Conservation (phyloP, 2,329 filamentous ascomycete species). For the Verticillium longisporum region DNA sequence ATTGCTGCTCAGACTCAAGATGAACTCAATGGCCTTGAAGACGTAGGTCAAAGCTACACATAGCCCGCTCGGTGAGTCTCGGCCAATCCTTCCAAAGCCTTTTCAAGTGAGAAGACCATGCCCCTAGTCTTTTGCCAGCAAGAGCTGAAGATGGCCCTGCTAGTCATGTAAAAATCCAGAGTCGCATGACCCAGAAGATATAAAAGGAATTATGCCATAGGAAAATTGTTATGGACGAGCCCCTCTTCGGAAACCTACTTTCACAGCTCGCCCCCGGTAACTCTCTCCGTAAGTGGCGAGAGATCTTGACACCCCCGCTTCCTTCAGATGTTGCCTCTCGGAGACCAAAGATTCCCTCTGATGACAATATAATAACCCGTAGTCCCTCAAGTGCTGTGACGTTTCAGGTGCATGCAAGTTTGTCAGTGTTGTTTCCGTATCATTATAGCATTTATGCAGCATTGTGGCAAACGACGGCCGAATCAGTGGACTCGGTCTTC, state of each 20-base stretch:
- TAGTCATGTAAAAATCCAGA: not conserved
- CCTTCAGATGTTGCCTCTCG: too few species aligned
- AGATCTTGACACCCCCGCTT: too few species aligned
- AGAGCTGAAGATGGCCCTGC: not conserved
- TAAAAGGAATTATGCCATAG: not conserved
- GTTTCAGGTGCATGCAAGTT: too few species aligned
- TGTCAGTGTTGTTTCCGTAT: too few species aligned
- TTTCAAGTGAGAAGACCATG: conserved; percentile 1
- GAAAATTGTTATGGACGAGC: not conserved
- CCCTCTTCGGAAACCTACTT: not conserved
- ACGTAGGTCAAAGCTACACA: not conserved
- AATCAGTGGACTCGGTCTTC: not conserved
- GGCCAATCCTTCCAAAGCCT: not conserved
- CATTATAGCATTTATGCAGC: too few species aligned
- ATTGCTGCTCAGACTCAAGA: not conserved
- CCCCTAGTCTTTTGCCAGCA: not conserved
- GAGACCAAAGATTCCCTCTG: too few species aligned
- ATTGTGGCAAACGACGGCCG: too few species aligned
- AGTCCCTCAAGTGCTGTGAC: too few species aligned
- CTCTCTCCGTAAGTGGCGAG: too few species aligned
- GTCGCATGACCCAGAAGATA: not conserved
- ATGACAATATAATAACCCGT: too few species aligned
- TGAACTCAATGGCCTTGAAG: not conserved
- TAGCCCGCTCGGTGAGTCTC: not conserved
- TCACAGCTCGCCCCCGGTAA: too few species aligned